phyloP scores from a whole-genome alignment of 139 green algal genomes.

The Zygnema circumcarinatum region DNA sequence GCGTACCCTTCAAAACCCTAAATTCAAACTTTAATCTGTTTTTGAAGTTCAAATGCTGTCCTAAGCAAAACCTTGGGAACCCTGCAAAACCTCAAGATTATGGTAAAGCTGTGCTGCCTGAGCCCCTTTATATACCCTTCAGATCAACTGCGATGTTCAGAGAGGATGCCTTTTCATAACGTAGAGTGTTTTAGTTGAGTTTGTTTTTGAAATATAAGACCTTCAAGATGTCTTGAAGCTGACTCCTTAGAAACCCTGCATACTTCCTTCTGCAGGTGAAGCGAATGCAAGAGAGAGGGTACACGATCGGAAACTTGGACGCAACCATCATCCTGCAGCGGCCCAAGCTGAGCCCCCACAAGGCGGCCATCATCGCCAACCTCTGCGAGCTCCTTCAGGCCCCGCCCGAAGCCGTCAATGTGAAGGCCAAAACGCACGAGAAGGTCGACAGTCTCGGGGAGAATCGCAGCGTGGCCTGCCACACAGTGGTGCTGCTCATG shows the following conservation, averaged over 20 bases:
- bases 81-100: too few relatives aligned
- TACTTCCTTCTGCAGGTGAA: slow-evolving; percentile 57
- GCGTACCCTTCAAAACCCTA: slow-evolving; percentile 15
- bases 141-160: too few relatives aligned
- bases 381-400: slow-evolving; percentile 75
- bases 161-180: too few relatives aligned
- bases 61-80: too few relatives aligned
- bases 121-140: too few relatives aligned
- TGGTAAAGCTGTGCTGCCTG: too few relatives aligned
- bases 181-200: too few relatives aligned
- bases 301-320: slow-evolving; percentile 94
- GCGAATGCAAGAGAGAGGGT: slow-evolving; percentile 85
- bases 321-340: slow-evolving; percentile 95
- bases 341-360: slow-evolving; percentile 96
- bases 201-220: too few relatives aligned
- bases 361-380: slow-evolving; percentile 80
- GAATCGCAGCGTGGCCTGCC: slow-evolving; percentile 92
- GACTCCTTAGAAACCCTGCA: too few relatives aligned
- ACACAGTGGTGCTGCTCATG: slow-evolving; percentile 91
- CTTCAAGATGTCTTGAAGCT: too few relatives aligned
- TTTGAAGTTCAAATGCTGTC: slow-evolving; percentile 6
- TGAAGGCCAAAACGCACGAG: slow-evolving; percentile 99
- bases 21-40: not conserved
- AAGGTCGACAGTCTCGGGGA: slow-evolving; percentile 98
- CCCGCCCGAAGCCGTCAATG: slow-evolving; percentile 78